These are phyloP conservation scores for Silene conica DNA, from an alignment of 148 eudicot species.

Conservation along the genomic window DNA sequence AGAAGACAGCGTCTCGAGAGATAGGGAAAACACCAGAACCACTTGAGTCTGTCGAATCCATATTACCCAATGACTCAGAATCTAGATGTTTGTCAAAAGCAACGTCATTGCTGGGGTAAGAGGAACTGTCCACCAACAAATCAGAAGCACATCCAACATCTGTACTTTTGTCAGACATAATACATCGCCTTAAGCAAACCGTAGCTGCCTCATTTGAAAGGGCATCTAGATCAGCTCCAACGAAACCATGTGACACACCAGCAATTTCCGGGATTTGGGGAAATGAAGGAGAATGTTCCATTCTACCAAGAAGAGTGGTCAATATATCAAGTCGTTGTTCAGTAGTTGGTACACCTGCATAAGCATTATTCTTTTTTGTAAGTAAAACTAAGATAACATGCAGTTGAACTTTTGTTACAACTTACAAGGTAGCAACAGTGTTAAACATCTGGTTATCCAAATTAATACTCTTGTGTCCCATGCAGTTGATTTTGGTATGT, in stretches of 20 bases:
- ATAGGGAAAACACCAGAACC: slow-evolving; percentile 10
- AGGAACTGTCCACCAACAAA: slow-evolving; percentile 20
- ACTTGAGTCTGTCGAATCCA: slow-evolving; percentile 23
- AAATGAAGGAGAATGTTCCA: slow-evolving; percentile 56
- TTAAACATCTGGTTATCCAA: not conserved
- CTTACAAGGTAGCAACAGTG: not conserved
- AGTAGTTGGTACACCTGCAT: slow-evolving; percentile 88
- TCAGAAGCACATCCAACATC: slow-evolving; percentile 24
- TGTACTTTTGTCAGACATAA: slow-evolving; percentile 24
- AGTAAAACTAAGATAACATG: not conserved
- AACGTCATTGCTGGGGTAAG: slow-evolving; percentile 15
- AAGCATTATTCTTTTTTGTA: not conserved
- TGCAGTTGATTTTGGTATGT: not conserved
- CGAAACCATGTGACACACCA: slow-evolving; percentile 77
- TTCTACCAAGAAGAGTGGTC: slow-evolving; percentile 54
- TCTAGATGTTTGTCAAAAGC: slow-evolving; percentile 26
- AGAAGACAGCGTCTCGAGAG: not conserved
- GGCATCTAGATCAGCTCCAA: slow-evolving; percentile 90
- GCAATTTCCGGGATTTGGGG: slow-evolving; percentile 63
- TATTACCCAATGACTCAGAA: slow-evolving; percentile 33
- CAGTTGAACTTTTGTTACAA: not conserved
- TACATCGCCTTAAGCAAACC: slow-evolving; percentile 58
- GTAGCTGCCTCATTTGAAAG: slow-evolving; percentile 81
- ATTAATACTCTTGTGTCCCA: not conserved
- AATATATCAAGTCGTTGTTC: slow-evolving; percentile 73